These are phyloP conservation scores for Fusarium buxicola DNA, from an alignment of 2,329 filamentous ascomycete species.

Conservation along the genomic window DNA sequence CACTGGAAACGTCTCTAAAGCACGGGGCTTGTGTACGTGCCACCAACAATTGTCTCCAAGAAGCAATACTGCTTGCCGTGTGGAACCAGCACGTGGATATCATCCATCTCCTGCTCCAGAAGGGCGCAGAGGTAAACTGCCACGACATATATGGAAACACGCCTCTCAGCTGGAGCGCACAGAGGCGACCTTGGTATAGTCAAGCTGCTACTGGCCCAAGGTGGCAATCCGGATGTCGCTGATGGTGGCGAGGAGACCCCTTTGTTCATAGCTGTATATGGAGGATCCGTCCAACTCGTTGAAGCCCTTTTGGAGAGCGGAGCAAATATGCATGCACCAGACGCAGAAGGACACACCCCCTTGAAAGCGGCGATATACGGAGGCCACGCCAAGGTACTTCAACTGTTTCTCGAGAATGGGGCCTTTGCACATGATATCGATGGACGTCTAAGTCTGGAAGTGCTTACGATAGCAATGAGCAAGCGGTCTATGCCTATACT, in stretches of 20 bases:
- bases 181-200: conserved; percentile 3
- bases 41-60: background rate
- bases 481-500: background rate
- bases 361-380: background rate
- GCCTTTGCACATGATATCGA: background rate
- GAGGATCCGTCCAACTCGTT: background rate
- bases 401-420: conserved; percentile 1
- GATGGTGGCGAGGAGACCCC: background rate
- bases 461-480: background rate
- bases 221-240: background rate
- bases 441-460: background rate
- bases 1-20: background rate
- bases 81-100: background rate
- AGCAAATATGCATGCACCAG: background rate
- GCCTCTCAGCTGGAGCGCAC: too few species aligned
- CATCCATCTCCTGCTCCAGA: background rate
- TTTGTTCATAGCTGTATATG: background rate
- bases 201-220: background rate
- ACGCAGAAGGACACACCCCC: background rate
- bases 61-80: background rate
- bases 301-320: background rate
- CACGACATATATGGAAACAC: background rate
- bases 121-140: background rate
- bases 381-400: background rate
- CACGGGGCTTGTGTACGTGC: background rate